These are phyloP conservation scores for Hypoxylon crocopeplum DNA, from an alignment of 495 filamentous ascomycete species.

Conservation along the genomic window DNA sequence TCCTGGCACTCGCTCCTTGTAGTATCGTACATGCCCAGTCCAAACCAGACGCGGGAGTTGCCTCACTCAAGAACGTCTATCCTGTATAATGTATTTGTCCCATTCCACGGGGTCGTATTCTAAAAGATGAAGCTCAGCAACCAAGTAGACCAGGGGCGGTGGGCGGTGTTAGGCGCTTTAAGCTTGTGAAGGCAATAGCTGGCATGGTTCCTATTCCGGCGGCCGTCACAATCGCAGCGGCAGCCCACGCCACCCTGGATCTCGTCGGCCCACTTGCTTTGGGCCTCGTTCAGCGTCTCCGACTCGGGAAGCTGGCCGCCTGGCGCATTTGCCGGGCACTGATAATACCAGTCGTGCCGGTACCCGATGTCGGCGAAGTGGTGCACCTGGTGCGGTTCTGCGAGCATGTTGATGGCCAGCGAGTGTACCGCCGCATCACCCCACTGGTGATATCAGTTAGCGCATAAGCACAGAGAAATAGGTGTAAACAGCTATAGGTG, in stretches of 20 bases:
- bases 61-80: background rate
- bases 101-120: background rate
- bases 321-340: constrained; percentile 54
- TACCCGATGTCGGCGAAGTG: constrained; percentile 63
- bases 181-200: constrained; percentile 45
- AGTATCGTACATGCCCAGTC: no score
- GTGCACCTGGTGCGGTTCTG: constrained; percentile 56
- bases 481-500: no score
- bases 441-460: constrained; percentile 46
- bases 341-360: constrained; percentile 56
- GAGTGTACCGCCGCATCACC: constrained; percentile 64
- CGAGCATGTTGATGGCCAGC: constrained; percentile 58
- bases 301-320: constrained; percentile 47
- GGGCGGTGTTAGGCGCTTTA: constrained; percentile 45
- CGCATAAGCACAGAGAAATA: no score
- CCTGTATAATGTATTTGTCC: background rate
- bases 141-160: constrained; percentile 37
- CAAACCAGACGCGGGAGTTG: background rate
- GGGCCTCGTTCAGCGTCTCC: constrained; percentile 33
- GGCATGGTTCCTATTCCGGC: constrained; percentile 41
- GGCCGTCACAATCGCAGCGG: constrained; percentile 53
- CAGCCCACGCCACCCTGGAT: constrained; percentile 50
- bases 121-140: constrained; percentile 35
- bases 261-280: constrained; percentile 41
- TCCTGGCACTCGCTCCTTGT: background rate